These are phyloP conservation scores for Alternaria brassicicola DNA, from an alignment of 2,329 filamentous ascomycete genomes.

Conservation along the genomic window DNA sequence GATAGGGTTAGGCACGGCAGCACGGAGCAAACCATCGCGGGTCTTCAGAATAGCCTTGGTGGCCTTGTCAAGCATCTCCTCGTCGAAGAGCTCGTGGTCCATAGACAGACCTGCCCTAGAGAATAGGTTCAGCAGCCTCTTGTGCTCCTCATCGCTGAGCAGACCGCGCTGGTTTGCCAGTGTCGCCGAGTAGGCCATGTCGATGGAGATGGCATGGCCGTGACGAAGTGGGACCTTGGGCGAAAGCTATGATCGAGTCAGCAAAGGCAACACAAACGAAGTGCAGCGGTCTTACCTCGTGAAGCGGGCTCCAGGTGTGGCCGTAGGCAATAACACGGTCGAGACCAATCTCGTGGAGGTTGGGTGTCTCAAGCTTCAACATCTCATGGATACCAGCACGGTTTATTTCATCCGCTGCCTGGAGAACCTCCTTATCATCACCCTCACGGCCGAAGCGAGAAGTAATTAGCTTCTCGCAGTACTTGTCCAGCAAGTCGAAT, in stretches of 20 bases:
- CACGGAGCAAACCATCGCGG: constrained; percentile 69
- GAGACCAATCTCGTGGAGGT: constrained; percentile 74
- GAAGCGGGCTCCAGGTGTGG: constrained; percentile 75
- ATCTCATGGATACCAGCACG: constrained; percentile 73
- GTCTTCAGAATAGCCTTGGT: constrained; percentile 74
- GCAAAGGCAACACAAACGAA: background rate
- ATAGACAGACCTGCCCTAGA: constrained; percentile 73
- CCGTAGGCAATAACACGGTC: constrained; percentile 76
- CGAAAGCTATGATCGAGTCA: constrained; percentile 57
- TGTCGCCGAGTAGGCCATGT: constrained; percentile 77
- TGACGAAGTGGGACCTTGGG: constrained; percentile 72
- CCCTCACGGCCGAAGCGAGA: constrained; percentile 69
- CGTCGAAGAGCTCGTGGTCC: constrained; percentile 72
- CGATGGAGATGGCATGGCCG: constrained; percentile 75
- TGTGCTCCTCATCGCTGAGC: constrained; percentile 65
- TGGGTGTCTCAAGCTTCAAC: constrained; percentile 74
- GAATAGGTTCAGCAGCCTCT: constrained; percentile 68
- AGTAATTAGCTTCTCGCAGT: constrained; percentile 70
- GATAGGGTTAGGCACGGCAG: constrained; percentile 71
- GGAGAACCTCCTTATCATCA: constrained; percentile 62
- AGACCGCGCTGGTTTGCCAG: constrained; percentile 68
- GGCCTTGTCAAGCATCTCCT: constrained; percentile 67
- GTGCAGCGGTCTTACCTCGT: constrained; percentile 51
- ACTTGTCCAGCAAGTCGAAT: constrained; percentile 70
- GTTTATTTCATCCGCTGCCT: constrained; percentile 71